Evolutionary conservation across 176 grass and related monocot genomes (phyloP), one percentile per base, ranked within the genome.

Genomic region (Avena insularis): DNA sequence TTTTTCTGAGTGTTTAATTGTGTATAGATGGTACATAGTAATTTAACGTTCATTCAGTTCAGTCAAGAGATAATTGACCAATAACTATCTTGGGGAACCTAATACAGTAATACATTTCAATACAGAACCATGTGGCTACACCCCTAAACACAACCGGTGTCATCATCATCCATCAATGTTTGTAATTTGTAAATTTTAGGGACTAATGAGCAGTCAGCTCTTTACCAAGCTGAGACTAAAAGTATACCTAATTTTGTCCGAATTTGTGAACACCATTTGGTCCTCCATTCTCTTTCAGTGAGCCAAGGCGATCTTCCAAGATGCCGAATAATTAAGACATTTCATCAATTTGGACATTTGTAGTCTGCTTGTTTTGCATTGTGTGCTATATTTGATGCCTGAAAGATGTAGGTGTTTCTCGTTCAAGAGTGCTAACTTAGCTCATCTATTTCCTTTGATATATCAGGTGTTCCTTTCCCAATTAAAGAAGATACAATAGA

Each of bases 361-460:
- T 51, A 35, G 45, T 23, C 33, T 4, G 13, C 8, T 53, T 77
- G 12, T 82, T 59, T 58, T 72, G 15, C n/a, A 35, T 55, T 21
- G 43, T 21, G 57, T 78, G 55, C 3, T 57, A 9, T 81, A 47
- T 49, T 20, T 69, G 59, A 77, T 50, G 59, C 38, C 64, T 81
- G 57, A 75, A 83, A 36, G 0, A 82, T 76, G 51, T 2, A 8
- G 2, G 1, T 56, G 20, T 4, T 64, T 86, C 78, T 72, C 0
- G 17, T 77, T 12, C 55, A 46, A 27, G 65, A 45, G n/a, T 46
- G 47, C 10, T 45, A 86, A 21, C 21, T 9, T 9, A 12, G 25
- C 9, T 33, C 9, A 36, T 71, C 43, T 2, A 9, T 90, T 83
- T 72, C 9, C 27, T 79, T 83, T 74, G 62, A 33, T n/a, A 43